Evolutionary conservation across 345 rosid genomes (phyloP), one percentile per base, ranked within the genome.

Genomic region (Mercurialis annua): DNA sequence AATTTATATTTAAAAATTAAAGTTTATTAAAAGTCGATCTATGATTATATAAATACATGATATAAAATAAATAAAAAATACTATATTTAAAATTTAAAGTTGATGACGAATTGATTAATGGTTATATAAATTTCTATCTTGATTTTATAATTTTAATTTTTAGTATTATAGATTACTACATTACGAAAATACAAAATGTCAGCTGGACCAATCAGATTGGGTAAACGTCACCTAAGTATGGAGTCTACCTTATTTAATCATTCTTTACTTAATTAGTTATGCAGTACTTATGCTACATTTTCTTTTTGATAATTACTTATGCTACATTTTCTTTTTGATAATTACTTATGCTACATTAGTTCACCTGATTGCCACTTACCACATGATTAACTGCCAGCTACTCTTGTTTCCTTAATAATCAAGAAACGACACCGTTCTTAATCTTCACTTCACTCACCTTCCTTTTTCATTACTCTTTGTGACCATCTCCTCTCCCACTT

Each of bases 341-440:
- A n/a, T n/a, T n/a, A n/a, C n/a, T n/a, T n/a, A n/a, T 11, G 15
- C 38, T 17, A 23, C 36, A 50, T 15, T 29, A 17, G 18, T 0
- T 31, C 10, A 38, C 8, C 16, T 36, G 49, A 36, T 18, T 15
- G 1, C 24, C 29, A 56, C 56, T 0, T 34, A 30, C 61, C 62
- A n/a, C 29, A 59, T 44, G 40, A 61, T 31, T 26, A 33, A 17
- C 11, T 1, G 3, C n/a, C 8, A 57, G 40, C 40, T 3, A 4
- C 40, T 50, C 3, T 18, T 10, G 21, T 47, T 26, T 54, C 64
- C 30, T 21, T 9, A 62, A 61, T 69, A 31, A 50, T 26, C 54
- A 16, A n/a, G 0, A 20, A 18, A 53, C 70, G 70, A 18, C 40
- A 24, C 27, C 70, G 69, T 66, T 66, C n/a, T n/a, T 51, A 5